phyloP scores from a whole-genome alignment of 2,329 filamentous ascomycete genomes.

The Colletotrichum neosansevieriae region DNA sequence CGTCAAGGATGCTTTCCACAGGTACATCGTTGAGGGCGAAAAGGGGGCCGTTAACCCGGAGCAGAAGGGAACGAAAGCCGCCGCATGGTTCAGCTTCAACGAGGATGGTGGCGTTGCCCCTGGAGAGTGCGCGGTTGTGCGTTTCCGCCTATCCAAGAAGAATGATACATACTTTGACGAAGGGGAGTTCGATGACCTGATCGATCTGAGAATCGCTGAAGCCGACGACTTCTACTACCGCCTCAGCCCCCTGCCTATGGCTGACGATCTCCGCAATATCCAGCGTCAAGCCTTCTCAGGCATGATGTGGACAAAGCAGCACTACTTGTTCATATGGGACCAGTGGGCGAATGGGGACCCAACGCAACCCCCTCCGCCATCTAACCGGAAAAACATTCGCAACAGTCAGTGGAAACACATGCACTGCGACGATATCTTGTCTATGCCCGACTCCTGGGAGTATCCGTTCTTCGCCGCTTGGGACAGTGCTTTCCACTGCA shows the following conservation, averaged over 20 bases:
- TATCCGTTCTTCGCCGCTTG: conserved; percentile 98
- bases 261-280: conserved; percentile 93
- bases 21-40: conserved; percentile 85
- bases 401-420: conserved; percentile 95
- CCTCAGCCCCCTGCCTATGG: conserved; percentile 92
- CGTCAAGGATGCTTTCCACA: conserved; percentile 96
- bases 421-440: conserved; percentile 93
- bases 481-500: conserved; percentile 98
- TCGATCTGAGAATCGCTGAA: conserved; percentile 87
- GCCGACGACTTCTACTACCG: conserved; percentile 97
- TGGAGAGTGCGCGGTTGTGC: conserved; percentile 94
- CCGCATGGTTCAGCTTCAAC: conserved; percentile 92
- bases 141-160: conserved; percentile 86
- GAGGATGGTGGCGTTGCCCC: conserved; percentile 88
- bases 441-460: conserved; percentile 99
- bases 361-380: conserved; percentile 85
- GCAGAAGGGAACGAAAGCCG: conserved; percentile 85
- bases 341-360: conserved; percentile 98
- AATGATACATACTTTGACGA: conserved; percentile 87
- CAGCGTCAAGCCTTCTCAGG: conserved; percentile 94
- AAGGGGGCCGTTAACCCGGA: conserved; percentile 85
- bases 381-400: conserved; percentile 81
- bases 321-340: conserved; percentile 97
- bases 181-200: conserved; percentile 89
- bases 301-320: conserved; percentile 99